phyloP scores from a whole-genome alignment of 176 grass and related monocot species.

The Sorghum bicolor region Sorghum_bicolor_NCBIv3 NC_012875.2:57958501-57959000 shows the following conservation, averaged over 20 bases:
- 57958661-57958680: neutral
- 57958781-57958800: neutral
- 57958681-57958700: neutral
- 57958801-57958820: neutral
- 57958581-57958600: slow-evolving; percentile 51
- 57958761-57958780: neutral
- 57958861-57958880: slow-evolving; percentile 8
- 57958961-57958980: neutral
- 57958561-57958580: slow-evolving; percentile 44
- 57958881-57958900: neutral
- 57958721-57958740: neutral
- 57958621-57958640: slow-evolving; percentile 39
- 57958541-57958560: slow-evolving; percentile 55
- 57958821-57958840: neutral
- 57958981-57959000: neutral
- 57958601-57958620: slow-evolving; percentile 52
- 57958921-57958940: neutral
- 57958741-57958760: neutral
- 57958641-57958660: slow-evolving; percentile 21
- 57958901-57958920: neutral
- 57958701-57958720: neutral
- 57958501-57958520: neutral
- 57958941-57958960: neutral
- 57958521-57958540: neutral
- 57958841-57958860: neutral